Evolutionary conservation across 2,329 filamentous ascomycete species (phyloP), one percentile per base, ranked within the genome.

Genomic region (Trichoderma hamatum): DNA sequence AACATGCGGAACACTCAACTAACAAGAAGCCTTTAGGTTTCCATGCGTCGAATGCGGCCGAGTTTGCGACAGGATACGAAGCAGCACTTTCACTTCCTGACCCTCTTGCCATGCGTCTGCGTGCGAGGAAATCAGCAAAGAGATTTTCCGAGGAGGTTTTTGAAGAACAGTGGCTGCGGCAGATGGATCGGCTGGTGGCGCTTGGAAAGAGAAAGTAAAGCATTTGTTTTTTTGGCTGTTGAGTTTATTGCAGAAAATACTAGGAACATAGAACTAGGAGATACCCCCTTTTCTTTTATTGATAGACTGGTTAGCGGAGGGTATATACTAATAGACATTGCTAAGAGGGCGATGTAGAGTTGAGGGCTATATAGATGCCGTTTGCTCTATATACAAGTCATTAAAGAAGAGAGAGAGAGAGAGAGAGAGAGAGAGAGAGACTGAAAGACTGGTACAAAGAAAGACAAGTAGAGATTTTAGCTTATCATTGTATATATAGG

Each of bases 71-170:
- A 13, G 92, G 88, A 0, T 99, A 94, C 76, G 89, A 90, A 71
- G 88, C 91, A 76, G 95, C 94, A 0, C 81, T 98, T 7, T 86
- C 86, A 0, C 82, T 96, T 4, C 83, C 89, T 16, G 88, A 97
- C 70, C 91, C 90, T 24, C 80, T 94, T 19, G 89, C 87, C 0
- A 92, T 97, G 84, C 86, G 96, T 26, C 79, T 85, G 36, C 84
- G 95, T 69, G 95, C 96, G 0, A 86, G 94, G 46, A 83, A 86
- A 74, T 97, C 93, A 6, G 92, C 94, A 1, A 87, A 88, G 80
- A 84, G 96, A 58, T 99, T 99, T 77, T 94, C 92, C 0, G 95
- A 97, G 76, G 89, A 91, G 74, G 92, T 91, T 70, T 99, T 99
- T 81, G 89, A 87, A 1, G 85, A 85, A 74, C 90, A 89, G 73